A percentile compares a stretch with the other conserved stretches of the same genome.
Evolutionary conservation across 1,284 basidiomycete genomes (phyloP).

Genomic region (Vanrija pseudolonga): DNA sequence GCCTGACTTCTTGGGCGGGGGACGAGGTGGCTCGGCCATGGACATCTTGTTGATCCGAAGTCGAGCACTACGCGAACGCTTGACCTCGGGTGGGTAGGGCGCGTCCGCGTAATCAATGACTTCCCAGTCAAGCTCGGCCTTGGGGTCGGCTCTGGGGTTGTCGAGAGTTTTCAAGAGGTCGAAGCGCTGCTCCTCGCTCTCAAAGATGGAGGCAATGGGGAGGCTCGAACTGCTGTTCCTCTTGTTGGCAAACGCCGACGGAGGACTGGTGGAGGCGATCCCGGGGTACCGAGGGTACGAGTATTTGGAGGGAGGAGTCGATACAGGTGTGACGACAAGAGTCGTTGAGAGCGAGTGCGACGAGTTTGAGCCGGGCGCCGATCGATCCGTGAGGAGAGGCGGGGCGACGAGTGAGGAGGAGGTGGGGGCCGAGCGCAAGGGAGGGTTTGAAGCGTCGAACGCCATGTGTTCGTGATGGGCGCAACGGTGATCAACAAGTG

Average conservation of each 20-base stretch:
- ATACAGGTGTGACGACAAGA: neutral
- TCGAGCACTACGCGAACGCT: neutral
- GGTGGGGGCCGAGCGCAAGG: neutral
- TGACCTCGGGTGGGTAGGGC: neutral
- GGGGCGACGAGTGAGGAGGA: constrained; percentile 7
- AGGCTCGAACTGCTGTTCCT: neutral
- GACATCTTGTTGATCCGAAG: constrained; percentile 5
- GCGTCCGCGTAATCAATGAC: constrained; percentile 5
- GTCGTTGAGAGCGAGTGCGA: neutral
- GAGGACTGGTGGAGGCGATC: neutral
- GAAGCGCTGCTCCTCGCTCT: constrained; percentile 9
- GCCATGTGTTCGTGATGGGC: neutral
- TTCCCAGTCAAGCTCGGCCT: constrained; percentile 11
- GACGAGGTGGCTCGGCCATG: constrained; percentile 1
- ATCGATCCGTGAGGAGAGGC: constrained; percentile 5
- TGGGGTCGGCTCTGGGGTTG: neutral
- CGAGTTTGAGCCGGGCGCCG: neutral
- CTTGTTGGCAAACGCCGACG: neutral
- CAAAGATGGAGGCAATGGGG: constrained; percentile 1
- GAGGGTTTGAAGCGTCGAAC: neutral
- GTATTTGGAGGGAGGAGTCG: neutral
- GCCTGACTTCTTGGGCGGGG: constrained; percentile 7
- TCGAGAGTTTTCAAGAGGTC: constrained; percentile 4
- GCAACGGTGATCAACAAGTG: no score
- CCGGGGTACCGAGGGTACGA: no score